Base-by-base conservation (phyloP, 176 grass and related monocot genomes). In the Panicum miliaceum region DNA sequence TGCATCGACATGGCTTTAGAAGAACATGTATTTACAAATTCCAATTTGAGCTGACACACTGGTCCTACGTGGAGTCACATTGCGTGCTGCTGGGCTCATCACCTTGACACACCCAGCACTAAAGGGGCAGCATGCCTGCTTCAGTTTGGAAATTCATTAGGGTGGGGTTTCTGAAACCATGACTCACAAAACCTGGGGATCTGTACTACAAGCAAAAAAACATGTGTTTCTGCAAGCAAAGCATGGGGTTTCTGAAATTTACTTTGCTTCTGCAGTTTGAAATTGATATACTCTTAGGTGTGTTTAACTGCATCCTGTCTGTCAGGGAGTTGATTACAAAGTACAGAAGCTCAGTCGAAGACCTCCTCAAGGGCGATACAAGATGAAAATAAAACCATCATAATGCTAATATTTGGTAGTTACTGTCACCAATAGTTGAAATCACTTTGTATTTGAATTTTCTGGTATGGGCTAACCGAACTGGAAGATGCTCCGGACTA, bases 281-380 rank as follows among this genome's bases (percentile, higher is more conserved):
- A 64, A 34, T 3, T 12, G 8, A 5, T 54, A 37, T 75, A 6
- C 42, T n/a, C 32, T 66, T 45, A 15, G 26, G 27, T n/a, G 5
- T 25, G 36, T 12, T 38, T 84, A 22, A 19, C 22, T 74, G 14
- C 42, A 57, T 74, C 34, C 68, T 80, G 26, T 41, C 32, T 76
- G 1, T 36, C 61, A 89, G 87, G 87, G 87, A 89, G 29, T 76
- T 89, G 62, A 81, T 89, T 43, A 25, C 82, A 20, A 85, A 85
- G 20, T 89, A 89, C 42, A 85, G 52, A 85, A 76, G 42, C 62
- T 89, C 87, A 2, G 77, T 89, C 7, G 82, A 89, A 75, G 70
- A 80, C 22, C 68, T 89, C 48, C 62, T 89, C 6, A 89, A 84
- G 59, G 81, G 68, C 8, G 76, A 80, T 66, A 66, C 60, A 80